Evolutionary conservation across 208 protist genomes (phyloP).

Genomic region (Leishmania lainsoni): DNA sequence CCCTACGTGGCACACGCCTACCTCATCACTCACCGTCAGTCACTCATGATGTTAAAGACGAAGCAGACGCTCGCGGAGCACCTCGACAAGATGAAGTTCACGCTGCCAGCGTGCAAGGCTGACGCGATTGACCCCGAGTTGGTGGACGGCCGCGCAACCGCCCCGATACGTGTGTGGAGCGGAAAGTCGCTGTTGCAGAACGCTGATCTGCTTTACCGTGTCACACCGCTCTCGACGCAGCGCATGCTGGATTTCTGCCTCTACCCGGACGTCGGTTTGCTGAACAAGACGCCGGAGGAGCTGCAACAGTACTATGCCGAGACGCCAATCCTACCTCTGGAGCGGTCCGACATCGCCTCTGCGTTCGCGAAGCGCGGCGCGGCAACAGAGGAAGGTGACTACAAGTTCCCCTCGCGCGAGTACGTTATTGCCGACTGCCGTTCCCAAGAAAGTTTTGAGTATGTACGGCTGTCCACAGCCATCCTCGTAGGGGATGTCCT

Average conservation of each 20-base stretch:
- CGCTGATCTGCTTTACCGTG: constrained; percentile 70
- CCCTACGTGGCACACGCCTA: constrained; percentile 76
- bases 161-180: constrained; percentile 53
- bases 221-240: constrained; percentile 69
- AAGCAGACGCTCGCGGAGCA: constrained; percentile 35
- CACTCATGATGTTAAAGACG: constrained; percentile 40
- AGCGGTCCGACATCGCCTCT: constrained; percentile 67
- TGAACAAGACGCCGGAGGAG: constrained; percentile 58
- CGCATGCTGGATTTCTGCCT: constrained; percentile 71
- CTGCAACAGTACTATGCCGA: constrained; percentile 66
- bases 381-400: not conserved
- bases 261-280: constrained; percentile 40
- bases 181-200: constrained; percentile 80
- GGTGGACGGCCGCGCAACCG: constrained; percentile 50
- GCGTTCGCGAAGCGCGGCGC: constrained; percentile 46
- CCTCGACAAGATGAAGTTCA: constrained; percentile 38
- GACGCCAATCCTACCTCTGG: constrained; percentile 63
- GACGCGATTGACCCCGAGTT: constrained; percentile 48
- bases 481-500: constrained; percentile 68
- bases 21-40: constrained; percentile 59
- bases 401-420: constrained; percentile 36
- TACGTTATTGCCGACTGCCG: constrained; percentile 92
- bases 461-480: constrained; percentile 78
- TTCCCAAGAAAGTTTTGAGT: constrained; percentile 76
- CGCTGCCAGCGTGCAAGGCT: constrained; percentile 37